phyloP scores from a whole-genome alignment of 1,284 basidiomycete genomes.

The Pterulicium gracile region DNA sequence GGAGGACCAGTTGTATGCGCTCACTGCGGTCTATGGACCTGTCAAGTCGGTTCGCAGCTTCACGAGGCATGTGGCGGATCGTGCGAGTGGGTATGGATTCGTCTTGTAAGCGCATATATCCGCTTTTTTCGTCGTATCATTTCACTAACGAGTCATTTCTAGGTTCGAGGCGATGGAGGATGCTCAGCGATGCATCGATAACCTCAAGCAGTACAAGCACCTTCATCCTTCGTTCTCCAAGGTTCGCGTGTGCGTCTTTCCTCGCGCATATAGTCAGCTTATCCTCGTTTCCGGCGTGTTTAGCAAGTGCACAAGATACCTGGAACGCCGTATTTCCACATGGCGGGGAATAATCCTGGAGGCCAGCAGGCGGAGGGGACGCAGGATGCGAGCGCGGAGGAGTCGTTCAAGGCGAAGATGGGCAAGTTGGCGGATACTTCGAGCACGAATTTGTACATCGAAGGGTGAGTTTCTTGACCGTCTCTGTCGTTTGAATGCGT shows the following conservation, averaged over 20 bases:
- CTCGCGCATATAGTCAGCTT: not conserved
- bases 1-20: constrained; percentile 47
- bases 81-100: constrained; percentile 68
- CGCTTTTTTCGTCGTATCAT: not conserved
- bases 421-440: constrained; percentile 47
- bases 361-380: constrained; percentile 16
- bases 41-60: constrained; percentile 54
- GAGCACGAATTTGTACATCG: constrained; percentile 68
- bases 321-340: constrained; percentile 43
- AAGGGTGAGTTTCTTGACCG: constrained; percentile 34
- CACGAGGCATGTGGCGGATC: constrained; percentile 49
- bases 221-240: constrained; percentile 68
- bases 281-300: constrained; percentile 3
- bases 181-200: constrained; percentile 59
- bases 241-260: constrained; percentile 18
- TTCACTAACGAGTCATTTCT: constrained; percentile 5
- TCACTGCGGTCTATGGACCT: constrained; percentile 41
- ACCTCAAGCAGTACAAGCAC: constrained; percentile 55
- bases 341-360: constrained; percentile 8
- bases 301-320: constrained; percentile 74
- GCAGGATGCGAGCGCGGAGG: constrained; percentile 21
- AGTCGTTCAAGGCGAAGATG: constrained; percentile 62
- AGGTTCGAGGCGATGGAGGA: constrained; percentile 55
- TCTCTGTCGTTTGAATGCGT: constrained; percentile 5
- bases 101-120: constrained; percentile 44